Percentiles rank a stretch among this genome's conserved stretches.
phyloP scores from a whole-genome alignment of 768 basidiomycete genomes.

The Boletales sp. region DNA sequence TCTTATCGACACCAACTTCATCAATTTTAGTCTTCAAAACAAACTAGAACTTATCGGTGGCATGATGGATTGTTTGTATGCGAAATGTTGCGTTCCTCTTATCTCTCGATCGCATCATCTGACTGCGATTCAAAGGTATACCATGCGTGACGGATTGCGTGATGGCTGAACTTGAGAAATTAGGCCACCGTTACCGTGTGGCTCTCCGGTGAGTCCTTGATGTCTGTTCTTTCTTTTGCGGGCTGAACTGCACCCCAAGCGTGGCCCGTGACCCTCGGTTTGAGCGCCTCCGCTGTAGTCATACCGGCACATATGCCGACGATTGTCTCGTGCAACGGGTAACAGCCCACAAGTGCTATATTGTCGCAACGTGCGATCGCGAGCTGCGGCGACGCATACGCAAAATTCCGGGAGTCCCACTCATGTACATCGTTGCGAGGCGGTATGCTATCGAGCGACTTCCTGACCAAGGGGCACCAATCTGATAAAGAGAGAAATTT shows the following conservation, averaged over 20 bases:
- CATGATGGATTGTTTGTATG: slow-evolving; percentile 99
- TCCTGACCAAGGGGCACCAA: slow-evolving; percentile 90
- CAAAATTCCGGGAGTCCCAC: slow-evolving; percentile 87
- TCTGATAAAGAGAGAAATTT: slow-evolving; percentile 26
- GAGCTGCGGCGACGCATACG: slow-evolving; percentile 90
- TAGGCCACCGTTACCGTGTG: slow-evolving; percentile 92
- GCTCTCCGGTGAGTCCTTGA: slow-evolving; percentile 72
- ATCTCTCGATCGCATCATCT: neutral
- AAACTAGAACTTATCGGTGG: slow-evolving; percentile 92
- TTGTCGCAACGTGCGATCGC: slow-evolving; percentile 97
- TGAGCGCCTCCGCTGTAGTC: slow-evolving; percentile 88
- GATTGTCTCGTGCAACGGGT: slow-evolving; percentile 98
- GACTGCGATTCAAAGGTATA: slow-evolving; percentile 58
- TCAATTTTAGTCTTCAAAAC: slow-evolving; percentile 98
- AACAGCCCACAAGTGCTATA: slow-evolving; percentile 91
- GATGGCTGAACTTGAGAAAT: slow-evolving; percentile 96
- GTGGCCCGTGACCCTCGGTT: slow-evolving; percentile 97
- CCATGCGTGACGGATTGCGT: slow-evolving; percentile 99
- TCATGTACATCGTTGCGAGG: slow-evolving; percentile 95
- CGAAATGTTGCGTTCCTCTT: slow-evolving; percentile 69
- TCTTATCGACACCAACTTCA: slow-evolving; percentile 98
- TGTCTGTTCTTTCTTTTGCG: neutral
- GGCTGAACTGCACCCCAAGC: slow-evolving; percentile 40
- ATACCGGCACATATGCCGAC: slow-evolving; percentile 97
- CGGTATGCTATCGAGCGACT: slow-evolving; percentile 93